Evolutionary conservation across 345 rosid genomes (phyloP).

Genomic region (Salix dunnii): DNA sequence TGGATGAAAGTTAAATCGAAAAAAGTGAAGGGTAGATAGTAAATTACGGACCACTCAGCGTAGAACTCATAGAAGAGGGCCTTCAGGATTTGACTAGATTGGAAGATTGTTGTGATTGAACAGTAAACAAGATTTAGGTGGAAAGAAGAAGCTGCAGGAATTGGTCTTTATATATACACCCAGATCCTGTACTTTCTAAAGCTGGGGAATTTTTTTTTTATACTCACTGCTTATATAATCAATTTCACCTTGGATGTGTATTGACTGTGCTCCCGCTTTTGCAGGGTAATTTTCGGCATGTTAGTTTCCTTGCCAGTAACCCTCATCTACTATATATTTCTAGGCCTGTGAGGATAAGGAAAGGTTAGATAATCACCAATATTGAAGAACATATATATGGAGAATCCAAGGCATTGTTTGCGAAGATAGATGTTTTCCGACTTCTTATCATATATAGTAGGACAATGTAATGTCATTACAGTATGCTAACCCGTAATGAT

Average conservation of each 20-base stretch:
- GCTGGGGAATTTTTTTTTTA: not conserved
- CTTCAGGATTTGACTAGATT: no score
- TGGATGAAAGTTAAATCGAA: conserved; percentile 4
- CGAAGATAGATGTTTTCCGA: not conserved
- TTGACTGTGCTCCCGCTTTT: not conserved
- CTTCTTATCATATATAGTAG: not conserved
- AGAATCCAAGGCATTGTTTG: conserved; percentile 4
- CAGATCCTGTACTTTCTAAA: not conserved
- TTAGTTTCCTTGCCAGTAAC: conserved; percentile 72
- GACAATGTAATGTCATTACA: not conserved
- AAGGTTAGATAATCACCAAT: not conserved
- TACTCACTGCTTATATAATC: not conserved
- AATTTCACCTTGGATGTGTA: not conserved
- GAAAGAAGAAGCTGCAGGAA: not conserved
- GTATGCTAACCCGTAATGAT: not conserved
- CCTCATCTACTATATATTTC: conserved; percentile 57
- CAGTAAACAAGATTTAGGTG: no score
- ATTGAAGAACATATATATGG: not conserved
- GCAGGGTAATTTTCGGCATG: conserved; percentile 92
- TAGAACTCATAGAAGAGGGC: no score
- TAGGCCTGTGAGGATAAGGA: conserved; percentile 41
- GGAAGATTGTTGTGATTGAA: no score
- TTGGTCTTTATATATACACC: no score
- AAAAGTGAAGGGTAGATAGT: not conserved
- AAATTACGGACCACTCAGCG: no score